phyloP scores from a whole-genome alignment of 1,284 basidiomycete genomes.

The Ceraceosorus bombacis region DNA sequence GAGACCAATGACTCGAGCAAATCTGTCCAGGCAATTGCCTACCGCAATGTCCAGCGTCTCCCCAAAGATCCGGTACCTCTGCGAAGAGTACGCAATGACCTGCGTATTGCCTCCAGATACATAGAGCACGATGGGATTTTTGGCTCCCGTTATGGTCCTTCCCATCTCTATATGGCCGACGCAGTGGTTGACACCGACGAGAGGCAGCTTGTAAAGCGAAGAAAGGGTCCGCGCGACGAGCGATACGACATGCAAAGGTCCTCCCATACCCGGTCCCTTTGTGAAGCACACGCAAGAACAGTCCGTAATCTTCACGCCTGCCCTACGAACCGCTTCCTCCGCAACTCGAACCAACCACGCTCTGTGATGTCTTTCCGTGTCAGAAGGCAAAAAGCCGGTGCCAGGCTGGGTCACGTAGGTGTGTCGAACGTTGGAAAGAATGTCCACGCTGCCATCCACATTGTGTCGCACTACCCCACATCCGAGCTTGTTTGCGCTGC shows the following conservation, averaged over 20 bases:
- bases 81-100: slow-evolving; percentile 88
- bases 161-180: slow-evolving; percentile 99
- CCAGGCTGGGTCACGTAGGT: slow-evolving; percentile 98
- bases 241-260: slow-evolving; percentile 87
- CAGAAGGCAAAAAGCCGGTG: slow-evolving; percentile 88
- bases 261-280: slow-evolving; percentile 98
- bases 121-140: slow-evolving; percentile 93
- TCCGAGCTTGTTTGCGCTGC: slow-evolving; percentile 87
- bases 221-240: slow-evolving; percentile 89
- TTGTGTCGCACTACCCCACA: slow-evolving; percentile 80
- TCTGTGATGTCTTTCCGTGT: slow-evolving; percentile 91
- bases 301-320: slow-evolving; percentile 62
- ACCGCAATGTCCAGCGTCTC: slow-evolving; percentile 98
- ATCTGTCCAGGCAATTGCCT: slow-evolving; percentile 95
- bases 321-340: slow-evolving; percentile 67
- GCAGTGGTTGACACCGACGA: slow-evolving; percentile 97
- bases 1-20: slow-evolving; percentile 89
- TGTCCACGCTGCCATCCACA: slow-evolving; percentile 53
- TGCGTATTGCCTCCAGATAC: slow-evolving; percentile 99
- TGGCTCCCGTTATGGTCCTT: slow-evolving; percentile 83
- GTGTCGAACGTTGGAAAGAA: slow-evolving; percentile 64
- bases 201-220: slow-evolving; percentile 77
- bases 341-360: slow-evolving; percentile 83
- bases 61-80: slow-evolving; percentile 96
- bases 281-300: slow-evolving; percentile 95